A percentile compares a stretch with the other conserved stretches of the same genome.
Conservation (phyloP, 768 basidiomycete genomes). For the Leccinum variicolor region DNA sequence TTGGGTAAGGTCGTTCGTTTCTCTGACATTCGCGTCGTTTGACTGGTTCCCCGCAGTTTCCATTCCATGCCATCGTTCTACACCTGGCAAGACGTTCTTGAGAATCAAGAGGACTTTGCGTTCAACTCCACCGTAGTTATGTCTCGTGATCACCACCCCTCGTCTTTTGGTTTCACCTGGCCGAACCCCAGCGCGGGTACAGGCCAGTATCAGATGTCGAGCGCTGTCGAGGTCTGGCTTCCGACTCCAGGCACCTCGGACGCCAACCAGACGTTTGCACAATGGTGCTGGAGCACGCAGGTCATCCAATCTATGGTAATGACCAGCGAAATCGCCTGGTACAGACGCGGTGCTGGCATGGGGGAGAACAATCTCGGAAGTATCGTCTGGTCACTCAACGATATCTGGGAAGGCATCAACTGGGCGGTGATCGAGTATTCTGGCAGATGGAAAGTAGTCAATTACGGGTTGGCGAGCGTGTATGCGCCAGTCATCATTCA, state of each 20-base stretch:
- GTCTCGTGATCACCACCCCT: constrained; percentile 58
- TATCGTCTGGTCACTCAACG: constrained; percentile 57
- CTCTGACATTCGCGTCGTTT: neutral
- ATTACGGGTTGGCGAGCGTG: constrained; percentile 45
- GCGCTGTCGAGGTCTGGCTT: constrained; percentile 52
- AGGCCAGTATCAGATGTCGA: constrained; percentile 52
- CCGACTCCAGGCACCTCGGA: constrained; percentile 47
- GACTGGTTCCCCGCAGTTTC: constrained; percentile 34
- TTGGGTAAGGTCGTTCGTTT: constrained; percentile 40
- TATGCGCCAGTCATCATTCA: constrained; percentile 49
- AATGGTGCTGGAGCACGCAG: constrained; percentile 64
- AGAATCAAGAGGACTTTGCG: constrained; percentile 46
- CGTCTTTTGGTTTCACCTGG: constrained; percentile 40
- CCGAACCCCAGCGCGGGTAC: constrained; percentile 53
- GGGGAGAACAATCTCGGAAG: constrained; percentile 58
- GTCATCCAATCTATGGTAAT: constrained; percentile 59
- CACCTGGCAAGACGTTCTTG: constrained; percentile 55
- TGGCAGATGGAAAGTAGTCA: constrained; percentile 57
- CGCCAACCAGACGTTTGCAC: constrained; percentile 57
- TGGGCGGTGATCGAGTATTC: constrained; percentile 57
- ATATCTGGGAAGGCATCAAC: constrained; percentile 57
- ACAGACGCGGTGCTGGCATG: constrained; percentile 54
- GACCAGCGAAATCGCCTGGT: constrained; percentile 53
- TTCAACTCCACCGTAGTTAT: constrained; percentile 57
- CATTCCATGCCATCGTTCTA: constrained; percentile 65